phyloP scores from a whole-genome alignment of 1,284 basidiomycete genomes.

The Cryptococcus sp. region DNA sequence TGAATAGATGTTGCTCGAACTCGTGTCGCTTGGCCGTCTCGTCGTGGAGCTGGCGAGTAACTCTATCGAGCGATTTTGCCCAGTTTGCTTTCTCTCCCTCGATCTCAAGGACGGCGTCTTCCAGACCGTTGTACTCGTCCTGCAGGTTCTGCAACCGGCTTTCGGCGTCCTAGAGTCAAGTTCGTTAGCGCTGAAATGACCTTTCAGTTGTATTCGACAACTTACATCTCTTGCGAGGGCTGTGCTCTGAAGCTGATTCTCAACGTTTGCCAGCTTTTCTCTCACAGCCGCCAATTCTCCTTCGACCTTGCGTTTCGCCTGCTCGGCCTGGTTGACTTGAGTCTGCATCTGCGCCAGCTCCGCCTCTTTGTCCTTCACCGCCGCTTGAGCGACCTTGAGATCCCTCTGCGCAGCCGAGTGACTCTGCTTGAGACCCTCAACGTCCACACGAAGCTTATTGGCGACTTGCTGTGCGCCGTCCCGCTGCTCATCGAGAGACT shows the following conservation, averaged over 20 bases:
- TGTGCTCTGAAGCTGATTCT: conserved; percentile 66
- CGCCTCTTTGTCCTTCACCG: conserved; percentile 59
- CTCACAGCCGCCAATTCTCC: conserved; percentile 73
- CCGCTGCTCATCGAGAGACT: conserved; percentile 40
- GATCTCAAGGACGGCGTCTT: conserved; percentile 79
- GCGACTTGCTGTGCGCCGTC: conserved; percentile 40
- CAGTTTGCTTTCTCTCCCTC: conserved; percentile 78
- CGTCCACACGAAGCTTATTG: conserved; percentile 52
- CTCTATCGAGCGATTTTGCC: conserved; percentile 71
- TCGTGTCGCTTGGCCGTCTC: conserved; percentile 64
- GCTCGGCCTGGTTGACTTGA: conserved; percentile 67
- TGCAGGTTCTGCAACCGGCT: conserved; percentile 68
- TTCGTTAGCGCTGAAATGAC: conserved; percentile 5
- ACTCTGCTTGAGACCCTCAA: conserved; percentile 56
- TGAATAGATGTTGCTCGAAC: conserved; percentile 68
- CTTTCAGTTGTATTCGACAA: conserved; percentile 25
- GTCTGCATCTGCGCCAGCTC: conserved; percentile 59
- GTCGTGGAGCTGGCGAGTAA: conserved; percentile 52
- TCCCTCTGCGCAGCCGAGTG: conserved; percentile 59
- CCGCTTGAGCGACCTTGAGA: conserved; percentile 61
- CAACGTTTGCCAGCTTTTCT: conserved; percentile 70
- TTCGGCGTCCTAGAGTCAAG: conserved; percentile 64
- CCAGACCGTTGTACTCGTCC: conserved; percentile 75
- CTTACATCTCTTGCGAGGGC: conserved; percentile 71
- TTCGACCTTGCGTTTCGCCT: conserved; percentile 68